Conservation (phyloP, 805 yeast genomes). For the Ogataea pini region DNA sequence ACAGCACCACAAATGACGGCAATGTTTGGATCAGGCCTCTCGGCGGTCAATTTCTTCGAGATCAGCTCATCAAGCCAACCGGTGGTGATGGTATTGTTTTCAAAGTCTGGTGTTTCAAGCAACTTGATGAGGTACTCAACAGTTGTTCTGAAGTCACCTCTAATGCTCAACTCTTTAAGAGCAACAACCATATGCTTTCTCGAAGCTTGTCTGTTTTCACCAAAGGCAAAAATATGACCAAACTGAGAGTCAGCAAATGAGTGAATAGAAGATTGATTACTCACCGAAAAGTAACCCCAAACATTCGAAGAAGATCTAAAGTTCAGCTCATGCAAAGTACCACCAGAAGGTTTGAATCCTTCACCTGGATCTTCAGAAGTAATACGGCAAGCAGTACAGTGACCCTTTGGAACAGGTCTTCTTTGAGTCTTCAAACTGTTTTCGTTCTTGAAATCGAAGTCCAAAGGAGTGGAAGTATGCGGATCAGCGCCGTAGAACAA, state of each 20-base stretch:
- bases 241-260: conserved; percentile 98
- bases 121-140: conserved; percentile 95
- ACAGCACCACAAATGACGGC: conserved; percentile 98
- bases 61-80: conserved; percentile 99
- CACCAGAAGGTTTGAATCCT: conserved; percentile 98
- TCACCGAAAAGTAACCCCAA: conserved; percentile 99
- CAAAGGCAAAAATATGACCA: conserved; percentile 98
- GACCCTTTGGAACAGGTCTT: conserved; percentile 95
- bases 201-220: conserved; percentile 96
- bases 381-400: conserved; percentile 98
- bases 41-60: conserved; percentile 90
- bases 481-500: conserved; percentile 94
- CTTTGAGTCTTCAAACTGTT: conserved; percentile 78
- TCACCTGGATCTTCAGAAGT: conserved; percentile 99
- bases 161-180: conserved; percentile 88
- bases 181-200: conserved; percentile 99
- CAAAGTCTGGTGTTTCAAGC: conserved; percentile 94
- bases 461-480: conserved; percentile 84
- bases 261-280: conserved; percentile 95
- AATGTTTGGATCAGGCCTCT: conserved; percentile 87
- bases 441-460: conserved; percentile 80
- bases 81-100: conserved; percentile 93
- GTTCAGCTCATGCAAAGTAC: conserved; percentile 92
- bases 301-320: conserved; percentile 97
- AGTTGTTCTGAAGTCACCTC: conserved; percentile 98